Conservation (phyloP, 441 rosid species). For the Erodium trifolium region DNA sequence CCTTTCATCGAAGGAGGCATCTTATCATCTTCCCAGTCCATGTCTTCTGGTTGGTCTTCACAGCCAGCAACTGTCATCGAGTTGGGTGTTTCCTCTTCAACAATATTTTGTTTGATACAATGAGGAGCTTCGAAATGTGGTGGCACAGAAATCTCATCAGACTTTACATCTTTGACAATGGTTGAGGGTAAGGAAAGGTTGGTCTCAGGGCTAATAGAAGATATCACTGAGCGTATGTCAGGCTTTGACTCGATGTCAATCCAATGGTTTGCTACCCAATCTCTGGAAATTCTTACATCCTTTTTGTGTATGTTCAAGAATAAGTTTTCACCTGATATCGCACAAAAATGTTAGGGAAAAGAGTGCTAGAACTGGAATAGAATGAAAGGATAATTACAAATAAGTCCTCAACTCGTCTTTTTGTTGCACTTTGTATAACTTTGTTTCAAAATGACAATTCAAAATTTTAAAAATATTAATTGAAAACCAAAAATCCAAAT, state of each 20-base stretch:
- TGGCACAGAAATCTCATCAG: conserved; percentile 23
- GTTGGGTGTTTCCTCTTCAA: conserved; percentile 37
- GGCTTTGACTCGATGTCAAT: conserved; percentile 53
- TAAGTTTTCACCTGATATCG: conserved; percentile 58
- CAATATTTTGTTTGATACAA: conserved; percentile 15
- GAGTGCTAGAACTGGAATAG: background rate
- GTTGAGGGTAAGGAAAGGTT: conserved; percentile 38
- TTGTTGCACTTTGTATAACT: too few relatives aligned
- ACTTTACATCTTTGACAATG: conserved; percentile 32
- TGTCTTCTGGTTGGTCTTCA: conserved; percentile 23
- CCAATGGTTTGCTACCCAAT: conserved; percentile 77
- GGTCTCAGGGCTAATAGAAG: conserved; percentile 33
- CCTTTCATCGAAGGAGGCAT: conserved; percentile 26
- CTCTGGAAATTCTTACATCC: conserved; percentile 64
- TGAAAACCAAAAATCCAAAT: too few relatives aligned
- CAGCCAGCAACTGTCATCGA: conserved; percentile 22
- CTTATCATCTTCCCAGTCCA: conserved; percentile 22
- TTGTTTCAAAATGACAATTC: too few relatives aligned
- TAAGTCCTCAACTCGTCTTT: too few relatives aligned
- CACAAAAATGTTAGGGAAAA: conserved; percentile 15
- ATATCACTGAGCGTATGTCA: conserved; percentile 49
- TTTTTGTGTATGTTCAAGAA: conserved; percentile 44
- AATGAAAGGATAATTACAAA: too few relatives aligned
- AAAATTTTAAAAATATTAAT: too few relatives aligned
- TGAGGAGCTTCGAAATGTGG: conserved; percentile 19